Evolutionary conservation across 2,329 filamentous ascomycete species (phyloP).

Genomic region (Alternaria metachromatica): DNA sequence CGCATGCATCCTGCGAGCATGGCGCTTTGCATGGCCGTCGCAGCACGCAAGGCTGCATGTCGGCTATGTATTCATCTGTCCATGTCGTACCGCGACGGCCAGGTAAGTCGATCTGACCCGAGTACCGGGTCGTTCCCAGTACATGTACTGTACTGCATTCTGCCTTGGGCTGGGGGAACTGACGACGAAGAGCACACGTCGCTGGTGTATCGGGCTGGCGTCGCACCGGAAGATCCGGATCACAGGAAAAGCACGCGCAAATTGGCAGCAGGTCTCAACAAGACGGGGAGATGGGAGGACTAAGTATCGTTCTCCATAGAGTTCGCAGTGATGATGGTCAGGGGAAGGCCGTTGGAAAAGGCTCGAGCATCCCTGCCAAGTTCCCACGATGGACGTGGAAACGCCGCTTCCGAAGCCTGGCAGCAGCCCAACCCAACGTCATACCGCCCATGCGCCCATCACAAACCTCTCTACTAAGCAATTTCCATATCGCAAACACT

Average conservation of each 20-base stretch:
- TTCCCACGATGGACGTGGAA: slow-evolving; percentile 14
- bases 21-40: not conserved
- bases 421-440: slow-evolving; percentile 22
- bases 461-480: not conserved
- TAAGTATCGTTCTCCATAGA: not conserved
- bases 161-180: not conserved
- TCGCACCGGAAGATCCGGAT: not conserved
- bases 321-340: not conserved
- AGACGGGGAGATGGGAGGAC: not conserved
- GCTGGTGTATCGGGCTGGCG: not conserved
- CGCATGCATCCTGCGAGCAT: not conserved
- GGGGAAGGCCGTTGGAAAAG: not conserved
- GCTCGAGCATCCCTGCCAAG: slow-evolving; percentile 25
- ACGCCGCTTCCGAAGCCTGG: slow-evolving; percentile 24
- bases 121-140: not conserved
- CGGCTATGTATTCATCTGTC: not conserved
- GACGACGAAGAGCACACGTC: not conserved
- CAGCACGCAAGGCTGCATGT: not conserved
- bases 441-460: slow-evolving; percentile 1
- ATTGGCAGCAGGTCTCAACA: not conserved
- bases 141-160: not conserved
- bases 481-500: slow-evolving; percentile 4
- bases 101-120: not conserved
- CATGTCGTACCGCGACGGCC: not conserved
- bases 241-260: not conserved